Conservation (phyloP, 345 rosid genomes). For the Gossypium stocksii region DNA sequence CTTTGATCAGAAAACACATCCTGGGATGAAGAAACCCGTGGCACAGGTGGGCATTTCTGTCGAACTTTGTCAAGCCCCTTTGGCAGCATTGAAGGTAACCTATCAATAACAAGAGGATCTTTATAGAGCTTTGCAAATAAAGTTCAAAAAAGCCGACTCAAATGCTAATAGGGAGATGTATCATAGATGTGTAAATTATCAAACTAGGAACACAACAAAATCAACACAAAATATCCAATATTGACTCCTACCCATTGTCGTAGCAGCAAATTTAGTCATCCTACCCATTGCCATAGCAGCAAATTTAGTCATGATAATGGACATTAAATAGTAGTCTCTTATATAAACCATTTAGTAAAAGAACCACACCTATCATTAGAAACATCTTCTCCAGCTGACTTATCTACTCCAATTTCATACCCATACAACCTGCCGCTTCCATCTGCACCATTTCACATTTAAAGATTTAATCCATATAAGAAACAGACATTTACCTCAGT, state of each 20-base stretch:
- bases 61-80: slow-evolving; percentile 43
- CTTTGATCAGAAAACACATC: slow-evolving; percentile 42
- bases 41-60: slow-evolving; percentile 36
- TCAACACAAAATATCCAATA: not conserved
- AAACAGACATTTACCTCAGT: not conserved
- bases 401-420: slow-evolving; percentile 32
- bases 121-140: not conserved
- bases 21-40: slow-evolving; percentile 42
- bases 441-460: slow-evolving; percentile 28
- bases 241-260: not conserved
- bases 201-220: not conserved
- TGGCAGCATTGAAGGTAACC: slow-evolving; percentile 30
- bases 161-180: not conserved
- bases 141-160: not conserved
- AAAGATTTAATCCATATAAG: slow-evolving; percentile 8
- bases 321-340: not conserved
- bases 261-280: not conserved
- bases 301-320: not conserved
- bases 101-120: slow-evolving; percentile 10
- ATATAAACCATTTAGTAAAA: not conserved
- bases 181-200: not conserved
- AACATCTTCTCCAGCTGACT: slow-evolving; percentile 35
- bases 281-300: not conserved
- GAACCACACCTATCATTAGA: slow-evolving; percentile 41
- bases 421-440: slow-evolving; percentile 32